These are phyloP conservation scores for Pachysandra terminalis DNA, from an alignment of 164 flowering plant species.

Conservation along the genomic window DNA sequence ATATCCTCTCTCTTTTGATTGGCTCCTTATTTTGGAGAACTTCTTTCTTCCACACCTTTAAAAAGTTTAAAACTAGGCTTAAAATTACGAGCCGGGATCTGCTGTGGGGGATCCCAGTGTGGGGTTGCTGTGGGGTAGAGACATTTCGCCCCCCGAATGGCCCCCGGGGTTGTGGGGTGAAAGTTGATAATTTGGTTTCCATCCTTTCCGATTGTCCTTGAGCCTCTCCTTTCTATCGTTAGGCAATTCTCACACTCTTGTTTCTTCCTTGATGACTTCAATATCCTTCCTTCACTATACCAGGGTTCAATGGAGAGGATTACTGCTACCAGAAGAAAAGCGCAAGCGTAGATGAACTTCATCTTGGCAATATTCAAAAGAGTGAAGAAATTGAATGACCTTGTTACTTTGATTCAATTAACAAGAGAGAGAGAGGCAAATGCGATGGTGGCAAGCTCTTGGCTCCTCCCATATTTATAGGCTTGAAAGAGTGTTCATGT, in stretches of 20 bases:
- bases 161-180: too few relatives aligned
- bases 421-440: not conserved
- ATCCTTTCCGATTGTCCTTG: not conserved
- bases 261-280: slow-evolving; percentile 8
- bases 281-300: slow-evolving; percentile 28
- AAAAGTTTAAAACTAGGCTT: too few relatives aligned
- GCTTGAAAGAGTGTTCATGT: too few relatives aligned
- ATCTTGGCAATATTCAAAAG: slow-evolving; percentile 9
- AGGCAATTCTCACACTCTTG: not conserved
- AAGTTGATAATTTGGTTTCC: not conserved
- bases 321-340: slow-evolving; percentile 16
- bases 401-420: not conserved
- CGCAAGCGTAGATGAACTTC: slow-evolving; percentile 13
- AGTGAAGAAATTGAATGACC: too few relatives aligned
- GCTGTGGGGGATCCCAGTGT: too few relatives aligned
- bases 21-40: too few relatives aligned
- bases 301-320: slow-evolving; percentile 16
- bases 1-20: too few relatives aligned
- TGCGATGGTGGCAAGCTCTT: not conserved
- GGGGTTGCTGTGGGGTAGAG: too few relatives aligned
- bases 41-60: too few relatives aligned
- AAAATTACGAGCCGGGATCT: too few relatives aligned
- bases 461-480: too few relatives aligned
- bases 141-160: not conserved
- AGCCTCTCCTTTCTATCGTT: not conserved